Evolutionary conservation across 1,139 yeast genomes (phyloP).

Genomic region (Geotrichum siamense): DNA sequence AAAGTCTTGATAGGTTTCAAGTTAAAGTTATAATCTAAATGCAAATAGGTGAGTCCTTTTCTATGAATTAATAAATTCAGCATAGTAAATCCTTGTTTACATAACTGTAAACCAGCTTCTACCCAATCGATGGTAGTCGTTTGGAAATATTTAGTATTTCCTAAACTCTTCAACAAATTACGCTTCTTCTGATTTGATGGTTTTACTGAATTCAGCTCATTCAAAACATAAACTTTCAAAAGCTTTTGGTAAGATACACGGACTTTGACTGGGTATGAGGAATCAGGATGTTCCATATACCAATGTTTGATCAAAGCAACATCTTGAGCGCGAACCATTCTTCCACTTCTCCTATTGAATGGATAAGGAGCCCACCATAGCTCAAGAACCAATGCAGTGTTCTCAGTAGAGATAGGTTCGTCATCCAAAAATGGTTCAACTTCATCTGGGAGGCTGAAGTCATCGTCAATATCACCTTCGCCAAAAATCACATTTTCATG

Average conservation of each 20-base stretch:
- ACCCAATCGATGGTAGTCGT: slow-evolving; percentile 95
- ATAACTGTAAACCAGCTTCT: slow-evolving; percentile 92
- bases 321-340: slow-evolving; percentile 77
- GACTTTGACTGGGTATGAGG: slow-evolving; percentile 61
- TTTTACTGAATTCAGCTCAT: slow-evolving; percentile 47
- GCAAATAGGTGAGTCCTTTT: slow-evolving; percentile 85
- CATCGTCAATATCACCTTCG: slow-evolving; percentile 33
- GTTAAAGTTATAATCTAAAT: slow-evolving; percentile 91
- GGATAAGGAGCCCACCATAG: slow-evolving; percentile 82
- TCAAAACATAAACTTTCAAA: slow-evolving; percentile 64
- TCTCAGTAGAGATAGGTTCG: slow-evolving; percentile 41
- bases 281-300: slow-evolving; percentile 58
- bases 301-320: slow-evolving; percentile 76
- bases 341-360: slow-evolving; percentile 66
- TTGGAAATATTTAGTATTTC: slow-evolving; percentile 79
- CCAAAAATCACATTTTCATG: slow-evolving; percentile 24
- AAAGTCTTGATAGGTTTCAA: slow-evolving; percentile 93
- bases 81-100: slow-evolving; percentile 93
- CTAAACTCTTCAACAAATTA: slow-evolving; percentile 59
- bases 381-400: slow-evolving; percentile 52
- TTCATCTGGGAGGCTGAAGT: slow-evolving; percentile 35
- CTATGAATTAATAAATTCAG: slow-evolving; percentile 81
- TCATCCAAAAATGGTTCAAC: slow-evolving; percentile 46
- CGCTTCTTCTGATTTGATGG: slow-evolving; percentile 44
- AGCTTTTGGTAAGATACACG: slow-evolving; percentile 83